phyloP scores from a whole-genome alignment of 768 basidiomycete genomes.

The Serpula lacrymans region DNA sequence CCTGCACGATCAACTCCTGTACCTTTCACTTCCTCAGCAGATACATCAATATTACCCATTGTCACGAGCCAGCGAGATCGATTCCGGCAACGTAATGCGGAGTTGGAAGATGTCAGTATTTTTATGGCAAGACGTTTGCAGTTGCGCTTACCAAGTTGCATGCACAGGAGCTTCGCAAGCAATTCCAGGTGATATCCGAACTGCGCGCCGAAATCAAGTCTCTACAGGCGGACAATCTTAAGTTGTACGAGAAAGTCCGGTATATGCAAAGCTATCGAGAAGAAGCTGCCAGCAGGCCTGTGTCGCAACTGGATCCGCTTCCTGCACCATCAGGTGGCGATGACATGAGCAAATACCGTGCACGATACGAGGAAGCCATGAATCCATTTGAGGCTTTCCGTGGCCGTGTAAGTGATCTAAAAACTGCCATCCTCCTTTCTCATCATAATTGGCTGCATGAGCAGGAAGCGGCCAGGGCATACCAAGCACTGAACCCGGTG shows the following conservation, averaged over 20 bases:
- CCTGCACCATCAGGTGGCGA: constrained; percentile 47
- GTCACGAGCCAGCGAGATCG: constrained; percentile 96
- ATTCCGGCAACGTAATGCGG: constrained; percentile 96
- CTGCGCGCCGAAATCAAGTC: constrained; percentile 89
- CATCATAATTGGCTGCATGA: constrained; percentile 2
- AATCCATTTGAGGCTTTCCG: constrained; percentile 99
- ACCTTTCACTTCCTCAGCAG: constrained; percentile 70
- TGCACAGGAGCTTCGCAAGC: constrained; percentile 84
- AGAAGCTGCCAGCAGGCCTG: constrained; percentile 50
- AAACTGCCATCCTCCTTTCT: constrained; percentile 5
- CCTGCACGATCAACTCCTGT: constrained; percentile 57
- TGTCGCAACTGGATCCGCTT: constrained; percentile 67
- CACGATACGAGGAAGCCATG: constrained; percentile 94
- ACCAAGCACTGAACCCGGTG: constrained; percentile 85
- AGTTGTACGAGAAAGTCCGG: constrained; percentile 97
- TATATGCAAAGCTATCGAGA: constrained; percentile 98
- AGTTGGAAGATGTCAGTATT: constrained; percentile 83
- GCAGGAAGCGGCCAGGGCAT: constrained; percentile 93
- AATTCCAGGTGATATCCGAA: constrained; percentile 92
- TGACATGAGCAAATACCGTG: constrained; percentile 85
- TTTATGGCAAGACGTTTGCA: background rate
- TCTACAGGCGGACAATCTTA: constrained; percentile 92
- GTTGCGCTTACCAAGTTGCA: background rate
- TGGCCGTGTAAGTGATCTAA: constrained; percentile 79
- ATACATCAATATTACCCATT: constrained; percentile 96